Evolutionary conservation across 306 rosid genomes (phyloP).

Genomic region (Vachellia pachyceras): DNA sequence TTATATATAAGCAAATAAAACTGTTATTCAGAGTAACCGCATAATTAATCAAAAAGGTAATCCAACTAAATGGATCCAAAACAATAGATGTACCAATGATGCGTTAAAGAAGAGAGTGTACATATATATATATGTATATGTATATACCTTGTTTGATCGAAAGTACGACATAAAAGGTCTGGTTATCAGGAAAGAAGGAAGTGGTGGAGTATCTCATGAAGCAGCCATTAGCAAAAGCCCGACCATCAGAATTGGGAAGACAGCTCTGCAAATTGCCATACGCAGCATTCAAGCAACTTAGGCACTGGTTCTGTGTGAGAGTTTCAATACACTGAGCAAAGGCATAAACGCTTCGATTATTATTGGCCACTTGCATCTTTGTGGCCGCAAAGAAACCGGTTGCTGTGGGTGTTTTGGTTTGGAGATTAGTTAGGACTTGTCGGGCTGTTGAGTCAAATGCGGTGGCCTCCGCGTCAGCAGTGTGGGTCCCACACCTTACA

Average conservation of each 20-base stretch:
- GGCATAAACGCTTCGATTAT: not conserved
- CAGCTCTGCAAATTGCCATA: not conserved
- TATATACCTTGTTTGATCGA: not conserved
- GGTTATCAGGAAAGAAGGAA: conserved; percentile 1
- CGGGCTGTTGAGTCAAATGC: not conserved
- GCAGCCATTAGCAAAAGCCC: not conserved
- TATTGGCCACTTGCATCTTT: not conserved
- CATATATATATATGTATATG: too few species aligned
- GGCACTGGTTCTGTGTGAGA: not conserved
- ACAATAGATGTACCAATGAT: not conserved
- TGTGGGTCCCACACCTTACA: not conserved
- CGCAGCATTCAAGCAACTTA: not conserved
- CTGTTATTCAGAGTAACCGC: too few species aligned
- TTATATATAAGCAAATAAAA: not conserved
- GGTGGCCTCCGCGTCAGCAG: not conserved
- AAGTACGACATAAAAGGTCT: not conserved
- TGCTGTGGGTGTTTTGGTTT: not conserved
- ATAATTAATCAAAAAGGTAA: too few species aligned
- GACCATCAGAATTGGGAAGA: not conserved
- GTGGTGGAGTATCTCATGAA: conserved; percentile 1
- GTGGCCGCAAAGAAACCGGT: not conserved
- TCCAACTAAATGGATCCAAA: too few species aligned
- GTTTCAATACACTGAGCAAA: conserved; percentile 1
- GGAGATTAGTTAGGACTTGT: not conserved
- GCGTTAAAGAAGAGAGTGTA: not conserved